Evolutionary conservation across 1,139 yeast species (phyloP).

Genomic region (Protomyces lactucae-debilis): DNA sequence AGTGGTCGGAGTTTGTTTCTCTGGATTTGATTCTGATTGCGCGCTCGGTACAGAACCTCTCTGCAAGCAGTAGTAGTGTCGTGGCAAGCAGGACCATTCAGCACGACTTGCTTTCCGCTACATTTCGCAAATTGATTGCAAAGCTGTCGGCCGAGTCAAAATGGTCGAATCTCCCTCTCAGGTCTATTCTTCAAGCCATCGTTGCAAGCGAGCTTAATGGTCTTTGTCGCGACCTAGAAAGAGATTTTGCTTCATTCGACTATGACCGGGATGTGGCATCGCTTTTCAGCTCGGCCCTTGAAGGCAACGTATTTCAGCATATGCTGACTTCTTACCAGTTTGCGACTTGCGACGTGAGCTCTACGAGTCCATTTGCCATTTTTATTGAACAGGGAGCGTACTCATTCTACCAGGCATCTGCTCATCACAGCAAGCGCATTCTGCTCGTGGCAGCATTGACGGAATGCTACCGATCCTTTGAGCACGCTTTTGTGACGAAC

Average conservation of each 20-base stretch:
- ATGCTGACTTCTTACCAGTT: conserved; percentile 50
- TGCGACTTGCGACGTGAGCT: conserved; percentile 30
- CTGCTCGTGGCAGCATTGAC: conserved; percentile 34
- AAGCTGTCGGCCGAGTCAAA: conserved; percentile 25
- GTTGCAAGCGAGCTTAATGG: conserved; percentile 63
- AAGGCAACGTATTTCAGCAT: conserved; percentile 75
- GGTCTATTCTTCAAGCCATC: conserved; percentile 54
- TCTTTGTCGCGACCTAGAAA: conserved; percentile 58
- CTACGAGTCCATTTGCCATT: conserved; percentile 16
- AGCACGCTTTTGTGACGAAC: conserved; percentile 51
- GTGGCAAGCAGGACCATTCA: conserved; percentile 11
- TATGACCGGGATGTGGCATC: conserved; percentile 45
- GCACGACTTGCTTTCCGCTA: neutral
- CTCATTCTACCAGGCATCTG: conserved; percentile 18
- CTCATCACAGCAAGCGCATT: conserved; percentile 32
- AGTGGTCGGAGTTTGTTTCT: neutral
- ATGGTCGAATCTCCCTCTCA: conserved; percentile 42
- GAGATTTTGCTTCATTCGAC: conserved; percentile 38
- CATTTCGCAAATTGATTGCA: conserved; percentile 4
- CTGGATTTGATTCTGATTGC: neutral
- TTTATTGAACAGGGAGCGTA: conserved; percentile 10
- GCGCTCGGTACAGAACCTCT: conserved; percentile 5
- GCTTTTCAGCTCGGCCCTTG: conserved; percentile 48
- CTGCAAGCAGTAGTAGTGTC: conserved; percentile 27
- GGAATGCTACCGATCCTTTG: conserved; percentile 53